phyloP scores from a whole-genome alignment of 2,329 filamentous ascomycete species.

The Aspergillus neoniger region DNA sequence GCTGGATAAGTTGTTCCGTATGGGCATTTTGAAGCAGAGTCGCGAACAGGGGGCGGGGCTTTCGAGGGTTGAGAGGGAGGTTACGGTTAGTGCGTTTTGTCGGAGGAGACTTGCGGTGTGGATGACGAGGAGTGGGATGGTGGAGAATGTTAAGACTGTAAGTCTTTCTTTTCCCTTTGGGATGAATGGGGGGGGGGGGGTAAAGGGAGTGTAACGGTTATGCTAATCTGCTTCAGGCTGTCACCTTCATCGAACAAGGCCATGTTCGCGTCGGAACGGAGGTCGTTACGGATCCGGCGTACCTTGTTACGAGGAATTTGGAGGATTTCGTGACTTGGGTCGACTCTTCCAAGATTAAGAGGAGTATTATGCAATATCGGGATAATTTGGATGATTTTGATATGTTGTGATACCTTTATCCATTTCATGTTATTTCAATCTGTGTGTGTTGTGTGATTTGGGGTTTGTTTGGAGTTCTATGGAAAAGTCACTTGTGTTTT shows the following conservation, averaged over 20 bases:
- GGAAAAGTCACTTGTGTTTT: neutral
- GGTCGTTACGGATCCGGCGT: slow-evolving; percentile 85
- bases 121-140: slow-evolving; percentile 89
- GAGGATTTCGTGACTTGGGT: slow-evolving; percentile 98
- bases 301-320: slow-evolving; percentile 82
- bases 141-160: slow-evolving; percentile 81
- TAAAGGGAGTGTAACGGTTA: too few species aligned
- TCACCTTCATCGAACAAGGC: slow-evolving; percentile 87
- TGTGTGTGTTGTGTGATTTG: too few species aligned
- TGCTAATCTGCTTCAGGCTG: slow-evolving; percentile 33
- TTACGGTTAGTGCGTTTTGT: slow-evolving; percentile 87
- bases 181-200: too few species aligned
- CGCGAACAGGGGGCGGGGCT: slow-evolving; percentile 74
- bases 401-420: slow-evolving; percentile 60
- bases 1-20: slow-evolving; percentile 88
- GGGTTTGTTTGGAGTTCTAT: neutral
- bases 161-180: too few species aligned
- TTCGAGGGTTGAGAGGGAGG: slow-evolving; percentile 75
- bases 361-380: slow-evolving; percentile 90
- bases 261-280: slow-evolving; percentile 91
- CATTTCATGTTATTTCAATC: neutral
- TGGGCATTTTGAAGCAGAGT: slow-evolving; percentile 76
- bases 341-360: slow-evolving; percentile 94
- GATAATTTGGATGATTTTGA: slow-evolving; percentile 97
- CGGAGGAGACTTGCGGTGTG: slow-evolving; percentile 81